phyloP scores from a whole-genome alignment of 352 stramenopile species.

The Pythium rishiriense region DNA sequence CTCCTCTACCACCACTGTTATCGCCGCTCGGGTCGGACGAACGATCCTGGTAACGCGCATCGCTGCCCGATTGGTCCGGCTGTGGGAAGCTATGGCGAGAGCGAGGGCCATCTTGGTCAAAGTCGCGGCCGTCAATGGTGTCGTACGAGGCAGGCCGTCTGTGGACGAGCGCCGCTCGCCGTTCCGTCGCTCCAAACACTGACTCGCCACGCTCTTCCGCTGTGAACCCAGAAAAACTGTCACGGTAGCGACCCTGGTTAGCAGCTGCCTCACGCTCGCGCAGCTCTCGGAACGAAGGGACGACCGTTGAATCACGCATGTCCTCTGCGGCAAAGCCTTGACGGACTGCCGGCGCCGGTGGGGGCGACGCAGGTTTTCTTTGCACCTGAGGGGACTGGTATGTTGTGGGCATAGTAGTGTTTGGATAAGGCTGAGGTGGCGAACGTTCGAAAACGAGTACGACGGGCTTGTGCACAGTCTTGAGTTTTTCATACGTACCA shows the following conservation, averaged over 20 bases:
- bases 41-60: constrained; percentile 1
- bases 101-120: neutral
- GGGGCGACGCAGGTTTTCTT: constrained; percentile 15
- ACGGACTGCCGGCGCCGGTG: neutral
- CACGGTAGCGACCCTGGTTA: constrained; percentile 14
- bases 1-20: neutral
- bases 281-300: constrained; percentile 66
- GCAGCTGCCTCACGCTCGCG: constrained; percentile 43
- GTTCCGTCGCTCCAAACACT: neutral
- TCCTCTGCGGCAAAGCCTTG: constrained; percentile 14
- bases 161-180: constrained; percentile 1
- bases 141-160: constrained; percentile 8
- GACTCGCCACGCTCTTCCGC: constrained; percentile 13
- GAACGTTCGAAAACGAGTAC: constrained; percentile 71
- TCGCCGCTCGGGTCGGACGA: neutral
- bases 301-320: constrained; percentile 18
- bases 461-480: constrained; percentile 78
- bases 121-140: constrained; percentile 3
- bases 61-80: neutral
- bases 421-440: constrained; percentile 4
- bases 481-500: constrained; percentile 75
- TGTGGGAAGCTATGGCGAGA: constrained; percentile 6
- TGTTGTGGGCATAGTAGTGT: constrained; percentile 8
- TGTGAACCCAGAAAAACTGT: constrained; percentile 16
- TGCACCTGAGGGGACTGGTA: constrained; percentile 7